Evolutionary conservation across 1,284 basidiomycete species (phyloP), one percentile per base, ranked within the genome.

Genomic region (Cutaneotrichosporon sp.): DNA sequence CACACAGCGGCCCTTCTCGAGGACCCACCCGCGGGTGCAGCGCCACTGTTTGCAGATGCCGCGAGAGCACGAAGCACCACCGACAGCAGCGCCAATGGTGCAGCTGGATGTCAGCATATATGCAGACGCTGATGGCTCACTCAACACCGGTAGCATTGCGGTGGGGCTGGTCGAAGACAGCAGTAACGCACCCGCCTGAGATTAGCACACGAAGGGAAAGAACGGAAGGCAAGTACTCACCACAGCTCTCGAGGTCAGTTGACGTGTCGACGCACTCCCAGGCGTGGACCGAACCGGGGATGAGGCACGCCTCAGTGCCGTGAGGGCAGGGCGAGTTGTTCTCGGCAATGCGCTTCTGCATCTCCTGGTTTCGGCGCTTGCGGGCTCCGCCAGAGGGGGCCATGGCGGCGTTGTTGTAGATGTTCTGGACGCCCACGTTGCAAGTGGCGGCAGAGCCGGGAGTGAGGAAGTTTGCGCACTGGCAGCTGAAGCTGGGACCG

Each of bases 221-320:
- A 14, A 31, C 8, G 51, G 51, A 32, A 52, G 31, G 47, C 9
- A 49, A 21, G 18, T 21, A 59, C 58, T 51, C 47, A 59, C 58
- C 42, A n/a, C 42, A 46, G 42, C 42, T 46, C 42, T 46, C 58
- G 31, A 67, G 60, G 58, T 67, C 63, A 26, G 40, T 5, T n/a
- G 38, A 8, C 46, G 57, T 58, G 60, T 67, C 66, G 63, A 67
- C 30, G 52, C 66, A 67, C 63, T 67, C 63, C 55, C 51, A 64
- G 14, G 50, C 36, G 42, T 55, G 47, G 14, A 13, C 21, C 5
- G 32, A 26, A n/a, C 21, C 21, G 30, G 61, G 56, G 16, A 63
- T 34, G 18, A 38, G 26, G 58, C 63, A 64, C 32, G 62, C 62
- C 8, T 50, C 34, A n/a, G 30, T 51, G 9, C 21, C 21, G 11